These are phyloP conservation scores for Echinochloa phyllopogon DNA, from an alignment of 176 grass and related monocot species.

Conservation along the genomic window DNA sequence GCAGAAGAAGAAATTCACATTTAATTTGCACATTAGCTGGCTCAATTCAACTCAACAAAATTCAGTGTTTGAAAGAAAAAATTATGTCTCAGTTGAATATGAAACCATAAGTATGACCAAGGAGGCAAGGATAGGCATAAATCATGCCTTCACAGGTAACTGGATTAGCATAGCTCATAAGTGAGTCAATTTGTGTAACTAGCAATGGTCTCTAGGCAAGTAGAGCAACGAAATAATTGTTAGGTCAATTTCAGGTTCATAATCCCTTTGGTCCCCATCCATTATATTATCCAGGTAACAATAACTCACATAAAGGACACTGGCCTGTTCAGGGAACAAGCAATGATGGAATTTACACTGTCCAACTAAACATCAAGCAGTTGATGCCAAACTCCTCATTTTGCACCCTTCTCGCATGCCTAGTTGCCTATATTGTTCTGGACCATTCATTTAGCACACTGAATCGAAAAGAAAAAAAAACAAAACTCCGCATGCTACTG, in stretches of 20 bases:
- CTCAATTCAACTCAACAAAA: neutral
- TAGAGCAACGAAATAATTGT: too few species aligned
- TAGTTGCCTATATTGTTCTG: neutral
- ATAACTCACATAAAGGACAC: neutral
- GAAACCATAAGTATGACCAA: too few species aligned
- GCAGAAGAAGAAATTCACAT: neutral
- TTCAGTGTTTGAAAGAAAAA: neutral
- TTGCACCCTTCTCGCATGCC: neutral
- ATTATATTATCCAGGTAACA: neutral
- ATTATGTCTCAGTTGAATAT: too few species aligned
- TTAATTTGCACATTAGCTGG: neutral
- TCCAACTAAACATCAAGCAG: neutral
- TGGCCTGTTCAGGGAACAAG: neutral
- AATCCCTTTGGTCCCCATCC: neutral
- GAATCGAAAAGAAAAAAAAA: neutral
- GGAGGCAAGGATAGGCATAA: neutral
- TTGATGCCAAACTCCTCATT: neutral
- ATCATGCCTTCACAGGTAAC: neutral
- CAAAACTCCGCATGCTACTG: neutral
- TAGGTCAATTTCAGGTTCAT: neutral
- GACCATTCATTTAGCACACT: neutral
- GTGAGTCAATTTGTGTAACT: neutral
- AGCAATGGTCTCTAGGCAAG: neutral
- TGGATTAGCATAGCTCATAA: neutral
- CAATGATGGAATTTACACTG: neutral